Evolutionary conservation across 2,329 filamentous ascomycete species (phyloP).

Genomic region (Penicillium sp.): DNA sequence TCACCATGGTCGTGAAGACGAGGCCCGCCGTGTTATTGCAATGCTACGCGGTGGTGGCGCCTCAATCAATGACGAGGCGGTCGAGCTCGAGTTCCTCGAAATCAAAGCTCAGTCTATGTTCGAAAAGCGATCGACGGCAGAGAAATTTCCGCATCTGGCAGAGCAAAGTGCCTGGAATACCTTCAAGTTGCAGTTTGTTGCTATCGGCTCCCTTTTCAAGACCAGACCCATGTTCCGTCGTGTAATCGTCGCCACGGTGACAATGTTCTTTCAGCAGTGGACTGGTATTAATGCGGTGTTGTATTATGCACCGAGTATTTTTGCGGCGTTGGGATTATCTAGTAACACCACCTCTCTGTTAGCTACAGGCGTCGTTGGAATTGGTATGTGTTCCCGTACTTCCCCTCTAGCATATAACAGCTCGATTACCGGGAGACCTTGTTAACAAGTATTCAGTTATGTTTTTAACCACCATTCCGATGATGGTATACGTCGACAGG

Average conservation of each 20-base stretch:
- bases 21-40: conserved; percentile 62
- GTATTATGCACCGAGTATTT: conserved; percentile 35
- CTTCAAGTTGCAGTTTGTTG: conserved; percentile 61
- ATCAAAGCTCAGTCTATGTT: conserved; percentile 76
- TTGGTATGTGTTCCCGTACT: conserved; percentile 24
- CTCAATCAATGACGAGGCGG: conserved; percentile 56
- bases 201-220: conserved; percentile 27
- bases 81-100: conserved; percentile 75
- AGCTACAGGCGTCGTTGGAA: conserved; percentile 29
- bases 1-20: conserved; percentile 64
- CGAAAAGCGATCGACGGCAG: conserved; percentile 66
- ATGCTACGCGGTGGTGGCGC: conserved; percentile 57
- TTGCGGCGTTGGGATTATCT: conserved; percentile 21
- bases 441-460: not conserved
- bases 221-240: conserved; percentile 46
- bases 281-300: conserved; percentile 46
- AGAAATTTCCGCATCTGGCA: conserved; percentile 63
- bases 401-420: conserved; percentile 9
- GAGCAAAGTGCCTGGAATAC: conserved; percentile 59
- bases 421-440: not conserved
- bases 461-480: conserved; percentile 23
- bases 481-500: conserved; percentile 30
- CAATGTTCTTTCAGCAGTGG: conserved; percentile 43
- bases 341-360: conserved; percentile 25
- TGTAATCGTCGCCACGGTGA: conserved; percentile 48